phyloP scores from a whole-genome alignment of 352 stramenopile species.

The Globisporangium paddicum region DNA sequence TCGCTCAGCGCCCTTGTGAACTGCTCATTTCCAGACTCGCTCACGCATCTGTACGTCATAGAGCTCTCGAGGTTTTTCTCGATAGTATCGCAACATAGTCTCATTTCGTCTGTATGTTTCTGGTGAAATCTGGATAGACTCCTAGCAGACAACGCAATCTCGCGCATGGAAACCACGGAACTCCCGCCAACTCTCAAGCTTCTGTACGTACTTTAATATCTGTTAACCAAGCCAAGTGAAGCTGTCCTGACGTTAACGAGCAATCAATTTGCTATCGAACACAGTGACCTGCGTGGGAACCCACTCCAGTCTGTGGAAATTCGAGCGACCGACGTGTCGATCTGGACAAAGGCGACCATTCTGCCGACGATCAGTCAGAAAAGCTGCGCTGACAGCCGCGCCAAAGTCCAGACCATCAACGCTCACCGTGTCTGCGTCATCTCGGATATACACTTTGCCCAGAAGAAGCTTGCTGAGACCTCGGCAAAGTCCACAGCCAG shows the following conservation, averaged over 20 bases:
- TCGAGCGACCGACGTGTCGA: slow-evolving; percentile 7
- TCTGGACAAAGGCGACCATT: background rate
- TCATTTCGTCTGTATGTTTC: background rate
- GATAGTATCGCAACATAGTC: background rate
- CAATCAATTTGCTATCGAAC: background rate
- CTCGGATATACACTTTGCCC: slow-evolving; percentile 9
- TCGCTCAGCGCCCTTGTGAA: slow-evolving; percentile 3
- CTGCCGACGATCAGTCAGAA: background rate
- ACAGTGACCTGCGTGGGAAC: slow-evolving; percentile 11
- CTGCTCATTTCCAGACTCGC: slow-evolving; percentile 2
- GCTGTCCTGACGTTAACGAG: background rate
- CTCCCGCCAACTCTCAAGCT: background rate
- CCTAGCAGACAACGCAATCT: slow-evolving; percentile 10
- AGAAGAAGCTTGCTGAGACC: slow-evolving; percentile 7
- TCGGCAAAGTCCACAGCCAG: background rate
- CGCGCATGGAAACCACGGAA: slow-evolving; percentile 4
- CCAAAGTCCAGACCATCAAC: slow-evolving; percentile 2
- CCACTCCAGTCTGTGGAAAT: slow-evolving; percentile 11
- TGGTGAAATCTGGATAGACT: background rate
- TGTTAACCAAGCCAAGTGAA: background rate
- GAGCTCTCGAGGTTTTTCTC: background rate
- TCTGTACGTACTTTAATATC: slow-evolving; percentile 5
- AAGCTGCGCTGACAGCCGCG: slow-evolving; percentile 1
- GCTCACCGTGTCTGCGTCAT: slow-evolving; percentile 14
- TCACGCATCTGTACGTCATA: slow-evolving; percentile 2